Conservation (phyloP, 2,329 filamentous ascomycete species). For the Curvularia eragrostidis region DNA sequence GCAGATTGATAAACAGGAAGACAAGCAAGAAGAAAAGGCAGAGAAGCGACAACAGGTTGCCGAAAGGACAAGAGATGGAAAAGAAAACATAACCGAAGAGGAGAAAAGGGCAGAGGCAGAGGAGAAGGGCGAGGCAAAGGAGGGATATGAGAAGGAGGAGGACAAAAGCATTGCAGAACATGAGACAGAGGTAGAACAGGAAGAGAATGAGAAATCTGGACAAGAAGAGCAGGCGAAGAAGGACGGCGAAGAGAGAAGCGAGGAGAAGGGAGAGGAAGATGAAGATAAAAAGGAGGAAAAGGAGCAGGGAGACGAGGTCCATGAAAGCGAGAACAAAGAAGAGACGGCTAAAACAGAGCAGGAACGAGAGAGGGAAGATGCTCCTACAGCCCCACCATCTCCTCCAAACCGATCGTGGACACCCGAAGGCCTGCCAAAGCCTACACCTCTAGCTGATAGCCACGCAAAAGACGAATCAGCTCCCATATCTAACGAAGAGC, state of each 20-base stretch:
- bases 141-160: neutral
- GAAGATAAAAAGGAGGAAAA: neutral
- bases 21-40: neutral
- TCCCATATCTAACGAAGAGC: neutral
- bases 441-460: neutral
- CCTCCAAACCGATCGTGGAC: slow-evolving; percentile 11
- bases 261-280: slow-evolving; percentile 1
- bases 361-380: slow-evolving; percentile 5
- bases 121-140: neutral
- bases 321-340: neutral
- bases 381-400: slow-evolving; percentile 3
- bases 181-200: neutral
- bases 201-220: neutral
- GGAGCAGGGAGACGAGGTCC: slow-evolving; percentile 1
- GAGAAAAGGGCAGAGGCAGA: neutral
- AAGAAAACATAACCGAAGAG: neutral
- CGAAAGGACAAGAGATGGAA: neutral
- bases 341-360: neutral
- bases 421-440: slow-evolving; percentile 4
- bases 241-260: neutral
- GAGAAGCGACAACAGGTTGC: neutral
- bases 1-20: neutral
- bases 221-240: slow-evolving; percentile 1
- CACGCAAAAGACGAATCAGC: neutral
- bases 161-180: neutral